These are phyloP conservation scores for Catharanthus roseus DNA, from an alignment of 257 asterid species.

Conservation along the genomic window DNA sequence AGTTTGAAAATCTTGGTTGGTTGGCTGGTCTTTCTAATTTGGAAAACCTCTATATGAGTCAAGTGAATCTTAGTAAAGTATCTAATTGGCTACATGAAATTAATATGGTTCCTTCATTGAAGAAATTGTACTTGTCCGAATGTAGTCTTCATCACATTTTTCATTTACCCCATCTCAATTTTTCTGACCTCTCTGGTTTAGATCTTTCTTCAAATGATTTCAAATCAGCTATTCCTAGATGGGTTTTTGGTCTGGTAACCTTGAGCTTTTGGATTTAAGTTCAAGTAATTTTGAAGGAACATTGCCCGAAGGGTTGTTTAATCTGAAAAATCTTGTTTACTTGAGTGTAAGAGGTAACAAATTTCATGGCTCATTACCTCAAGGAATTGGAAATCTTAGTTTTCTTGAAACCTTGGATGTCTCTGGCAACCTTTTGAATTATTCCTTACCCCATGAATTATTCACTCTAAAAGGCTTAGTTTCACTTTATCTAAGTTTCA, in stretches of 20 bases:
- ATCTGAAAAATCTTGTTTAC: no score
- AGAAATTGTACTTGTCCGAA: background rate
- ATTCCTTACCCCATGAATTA: background rate
- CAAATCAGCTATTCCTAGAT: slow-evolving; percentile 11
- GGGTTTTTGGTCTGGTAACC: no score
- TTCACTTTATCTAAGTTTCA: background rate
- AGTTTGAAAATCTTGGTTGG: slow-evolving; percentile 21
- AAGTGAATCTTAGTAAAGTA: slow-evolving; percentile 17
- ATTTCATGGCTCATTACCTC: background rate
- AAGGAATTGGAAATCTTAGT: background rate
- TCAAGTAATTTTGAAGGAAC: no score
- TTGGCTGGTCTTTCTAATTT: slow-evolving; percentile 17
- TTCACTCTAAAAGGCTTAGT: background rate
- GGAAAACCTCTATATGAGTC: slow-evolving; percentile 10
- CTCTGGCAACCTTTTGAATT: background rate
- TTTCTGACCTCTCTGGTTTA: slow-evolving; percentile 11
- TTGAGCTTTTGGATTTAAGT: no score
- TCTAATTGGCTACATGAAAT: slow-evolving; percentile 17
- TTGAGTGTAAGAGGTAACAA: background rate
- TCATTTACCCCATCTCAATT: background rate
- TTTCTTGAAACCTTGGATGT: background rate
- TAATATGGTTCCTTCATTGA: slow-evolving; percentile 19
- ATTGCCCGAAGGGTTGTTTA: no score
- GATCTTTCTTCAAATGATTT: background rate
- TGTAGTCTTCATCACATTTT: slow-evolving; percentile 15